Evolutionary conservation across 371 early-diverging fungal genomes (phyloP).

Genomic region (Mucor piriformis): DNA sequence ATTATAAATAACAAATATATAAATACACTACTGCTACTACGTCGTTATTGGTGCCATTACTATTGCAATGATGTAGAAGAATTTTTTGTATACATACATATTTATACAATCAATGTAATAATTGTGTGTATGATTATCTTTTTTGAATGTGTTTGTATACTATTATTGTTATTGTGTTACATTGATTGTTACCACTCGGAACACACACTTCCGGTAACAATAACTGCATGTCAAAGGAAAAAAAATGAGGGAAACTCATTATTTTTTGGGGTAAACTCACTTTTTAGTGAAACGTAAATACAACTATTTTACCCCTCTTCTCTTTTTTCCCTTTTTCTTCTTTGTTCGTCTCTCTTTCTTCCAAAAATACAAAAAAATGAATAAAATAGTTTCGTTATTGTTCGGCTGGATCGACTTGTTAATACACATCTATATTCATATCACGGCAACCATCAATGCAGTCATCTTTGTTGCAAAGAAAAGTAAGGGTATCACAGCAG

Average conservation of each 20-base stretch:
- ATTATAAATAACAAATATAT: too few species aligned
- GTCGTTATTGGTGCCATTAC: too few species aligned
- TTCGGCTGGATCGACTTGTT: slow-evolving; percentile 18
- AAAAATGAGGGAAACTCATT: background rate
- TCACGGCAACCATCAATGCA: slow-evolving; percentile 20
- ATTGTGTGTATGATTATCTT: background rate
- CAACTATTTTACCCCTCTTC: background rate
- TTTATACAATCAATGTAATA: background rate
- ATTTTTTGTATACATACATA: background rate
- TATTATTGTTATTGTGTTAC: slow-evolving; percentile 4
- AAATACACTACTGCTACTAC: too few species aligned
- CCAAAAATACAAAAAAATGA: slow-evolving; percentile 2
- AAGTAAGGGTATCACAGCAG: background rate
- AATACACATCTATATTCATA: slow-evolving; percentile 19
- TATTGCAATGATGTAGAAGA: too few species aligned
- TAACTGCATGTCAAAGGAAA: slow-evolving; percentile 19
- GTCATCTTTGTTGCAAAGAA: slow-evolving; percentile 16
- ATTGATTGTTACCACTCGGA: slow-evolving; percentile 17
- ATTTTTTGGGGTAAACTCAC: slow-evolving; percentile 16
- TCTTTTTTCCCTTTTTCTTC: slow-evolving; percentile 1
- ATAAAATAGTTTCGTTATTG: slow-evolving; percentile 6
- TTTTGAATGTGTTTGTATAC: background rate
- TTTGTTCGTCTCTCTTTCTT: background rate
- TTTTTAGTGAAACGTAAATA: slow-evolving; percentile 18
- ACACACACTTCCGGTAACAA: slow-evolving; percentile 16